Evolutionary conservation across 2,329 filamentous ascomycete genomes (phyloP), one percentile per base, ranked within the genome.

Genomic region (Didymella arachidicola): DNA sequence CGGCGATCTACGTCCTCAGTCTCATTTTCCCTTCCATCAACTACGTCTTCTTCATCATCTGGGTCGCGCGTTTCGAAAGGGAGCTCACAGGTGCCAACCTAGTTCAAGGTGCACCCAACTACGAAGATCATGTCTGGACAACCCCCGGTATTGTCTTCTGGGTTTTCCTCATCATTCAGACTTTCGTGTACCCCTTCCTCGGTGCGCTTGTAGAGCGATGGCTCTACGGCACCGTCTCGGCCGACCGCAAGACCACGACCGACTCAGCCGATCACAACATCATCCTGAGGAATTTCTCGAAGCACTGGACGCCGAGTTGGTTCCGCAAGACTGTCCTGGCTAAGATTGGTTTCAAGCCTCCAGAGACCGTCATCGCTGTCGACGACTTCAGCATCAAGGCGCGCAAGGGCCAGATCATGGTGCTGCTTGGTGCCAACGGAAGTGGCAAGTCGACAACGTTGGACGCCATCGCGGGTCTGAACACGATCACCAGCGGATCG

Each of bases 391-490:
- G 84, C 50, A 81, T 97, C 46, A 83, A 85, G 18, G 91, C 91
- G 3, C 83, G 86, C 3, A 86, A 87, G 62, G 93, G 93, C 1
- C 89, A 96, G 67, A 96, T 97, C 51, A 84, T 96, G 71, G 91
- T 93, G 1, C 81, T 97, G 0, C 83, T 97, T 0, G 93, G 93
- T 36, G 92, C 93, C 6, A 97, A 97, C 72, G 93, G 93, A 18
- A 92, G 88, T 67, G 93, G 93, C 34, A 97, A 97, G 75, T 93
- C 89, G 53, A 97, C 93, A 0, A 96, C 93, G 0, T 83, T 97
- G 4, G 92, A 97, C 71, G 89, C 90, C 6, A 93, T 97, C 63
- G 90, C 92, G 11, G 93, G 93, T 3, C 84, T 94, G 49, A 92
- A 89, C 67, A 90, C 86, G 43, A 83, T 94, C 22, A 92, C 91